phyloP scores from a whole-genome alignment of 1,139 yeast species.

The Taphrina sp. region DNA sequence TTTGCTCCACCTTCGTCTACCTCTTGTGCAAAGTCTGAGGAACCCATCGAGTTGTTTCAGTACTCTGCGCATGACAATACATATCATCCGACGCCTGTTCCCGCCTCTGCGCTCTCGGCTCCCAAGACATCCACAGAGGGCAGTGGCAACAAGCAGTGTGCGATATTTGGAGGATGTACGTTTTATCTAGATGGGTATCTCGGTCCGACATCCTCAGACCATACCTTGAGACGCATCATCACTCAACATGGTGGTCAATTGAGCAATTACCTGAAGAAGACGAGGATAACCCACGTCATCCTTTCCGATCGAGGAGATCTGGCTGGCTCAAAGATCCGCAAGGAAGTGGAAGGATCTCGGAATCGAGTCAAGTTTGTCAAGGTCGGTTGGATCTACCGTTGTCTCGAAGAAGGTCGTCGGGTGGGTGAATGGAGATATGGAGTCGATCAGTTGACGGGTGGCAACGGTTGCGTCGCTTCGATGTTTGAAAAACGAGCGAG shows the following conservation, averaged over 20 bases:
- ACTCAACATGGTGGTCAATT: slow-evolving; percentile 21
- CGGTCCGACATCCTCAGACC: slow-evolving; percentile 23
- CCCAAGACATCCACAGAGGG: too few relatives aligned
- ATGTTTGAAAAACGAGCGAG: neutral
- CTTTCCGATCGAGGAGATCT: slow-evolving; percentile 12
- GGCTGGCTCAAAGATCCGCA: slow-evolving; percentile 20
- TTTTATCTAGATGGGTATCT: slow-evolving; percentile 30
- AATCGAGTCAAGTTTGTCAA: slow-evolving; percentile 22
- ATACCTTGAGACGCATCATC: slow-evolving; percentile 11
- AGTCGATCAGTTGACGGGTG: slow-evolving; percentile 10
- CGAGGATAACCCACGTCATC: slow-evolving; percentile 25
- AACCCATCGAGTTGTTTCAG: slow-evolving; percentile 16
- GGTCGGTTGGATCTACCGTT: slow-evolving; percentile 26
- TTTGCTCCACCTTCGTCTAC: slow-evolving; percentile 4
- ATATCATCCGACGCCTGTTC: slow-evolving; percentile 8
- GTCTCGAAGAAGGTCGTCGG: slow-evolving; percentile 11
- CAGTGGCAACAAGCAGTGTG: neutral
- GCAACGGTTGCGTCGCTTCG: slow-evolving; percentile 7
- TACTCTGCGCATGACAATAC: slow-evolving; percentile 3
- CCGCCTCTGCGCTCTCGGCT: neutral
- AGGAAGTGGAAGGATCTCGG: slow-evolving; percentile 21
- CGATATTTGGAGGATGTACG: slow-evolving; percentile 23
- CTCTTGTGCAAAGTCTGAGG: slow-evolving; percentile 3
- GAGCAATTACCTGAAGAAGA: slow-evolving; percentile 12
- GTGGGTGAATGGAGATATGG: slow-evolving; percentile 15